Conservation (phyloP, 345 rosid species). For the Brassica incana region DNA sequence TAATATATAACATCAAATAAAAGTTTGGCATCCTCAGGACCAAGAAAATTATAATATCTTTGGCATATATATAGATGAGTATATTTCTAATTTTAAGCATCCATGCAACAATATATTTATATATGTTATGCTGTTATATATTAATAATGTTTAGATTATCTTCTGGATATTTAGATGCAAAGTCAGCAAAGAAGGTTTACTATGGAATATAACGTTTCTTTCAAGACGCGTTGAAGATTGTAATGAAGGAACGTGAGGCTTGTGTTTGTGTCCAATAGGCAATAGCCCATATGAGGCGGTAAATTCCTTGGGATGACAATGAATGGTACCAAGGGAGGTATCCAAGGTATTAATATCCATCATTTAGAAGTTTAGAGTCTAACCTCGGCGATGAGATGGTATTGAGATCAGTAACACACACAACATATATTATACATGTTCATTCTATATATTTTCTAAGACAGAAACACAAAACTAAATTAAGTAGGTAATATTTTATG, state of each 20-base stretch:
- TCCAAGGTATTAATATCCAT: not conserved
- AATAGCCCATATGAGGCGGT: not conserved
- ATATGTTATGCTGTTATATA: not conserved
- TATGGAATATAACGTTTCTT: not conserved
- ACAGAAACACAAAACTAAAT: not conserved
- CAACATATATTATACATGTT: not conserved
- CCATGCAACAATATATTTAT: not conserved
- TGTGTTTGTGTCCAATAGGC: conserved; percentile 8
- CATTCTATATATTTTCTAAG: not conserved
- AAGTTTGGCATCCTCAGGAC: not conserved
- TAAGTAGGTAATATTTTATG: not conserved
- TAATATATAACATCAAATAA: not conserved
- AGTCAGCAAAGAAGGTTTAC: not conserved
- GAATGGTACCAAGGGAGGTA: not conserved
- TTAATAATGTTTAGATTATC: not conserved
- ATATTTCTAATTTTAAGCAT: not conserved
- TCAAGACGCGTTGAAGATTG: not conserved
- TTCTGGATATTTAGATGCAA: not conserved
- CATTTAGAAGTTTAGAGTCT: not conserved
- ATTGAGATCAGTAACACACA: not conserved
- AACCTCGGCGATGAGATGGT: not conserved
- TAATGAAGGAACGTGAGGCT: not conserved
- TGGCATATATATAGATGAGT: not conserved
- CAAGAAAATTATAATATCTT: not conserved
- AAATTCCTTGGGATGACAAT: not conserved